Evolutionary conservation across 106 monocot genomes (phyloP).

Genomic region (Acorus gramineus): DNA sequence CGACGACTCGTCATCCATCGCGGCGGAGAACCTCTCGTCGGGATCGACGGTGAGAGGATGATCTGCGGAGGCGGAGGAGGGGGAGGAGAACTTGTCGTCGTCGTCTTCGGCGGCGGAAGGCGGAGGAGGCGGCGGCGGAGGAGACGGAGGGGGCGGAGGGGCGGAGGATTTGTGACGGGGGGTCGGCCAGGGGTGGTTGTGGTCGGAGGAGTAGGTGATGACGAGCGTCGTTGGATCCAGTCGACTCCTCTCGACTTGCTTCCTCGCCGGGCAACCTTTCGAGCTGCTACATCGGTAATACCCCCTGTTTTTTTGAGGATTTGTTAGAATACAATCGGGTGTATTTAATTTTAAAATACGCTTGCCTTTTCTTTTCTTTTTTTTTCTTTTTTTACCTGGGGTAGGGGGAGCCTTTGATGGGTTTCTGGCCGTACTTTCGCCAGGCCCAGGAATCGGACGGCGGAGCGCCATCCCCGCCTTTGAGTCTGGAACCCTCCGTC

Average conservation of each 20-base stretch:
- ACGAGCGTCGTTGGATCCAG: slow-evolving; percentile 26
- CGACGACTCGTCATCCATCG: not conserved
- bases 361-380: no score
- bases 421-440: slow-evolving; percentile 34
- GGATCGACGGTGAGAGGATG: no score
- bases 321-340: no score
- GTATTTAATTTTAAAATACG: no score
- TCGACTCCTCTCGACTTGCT: slow-evolving; percentile 46
- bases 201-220: slow-evolving; percentile 39
- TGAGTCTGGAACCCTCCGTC: slow-evolving; percentile 11
- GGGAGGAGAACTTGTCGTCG: no score
- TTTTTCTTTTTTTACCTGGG: not conserved
- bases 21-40: not conserved
- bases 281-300: slow-evolving; percentile 55
- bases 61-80: no score
- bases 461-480: slow-evolving; percentile 12
- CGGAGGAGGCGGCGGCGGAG: not conserved
- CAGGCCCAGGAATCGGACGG: slow-evolving; percentile 27
- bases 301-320: slow-evolving; percentile 13
- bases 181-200: slow-evolving; percentile 41
- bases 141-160: not conserved
- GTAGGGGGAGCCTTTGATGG: slow-evolving; percentile 20
- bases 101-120: not conserved
- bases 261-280: slow-evolving; percentile 44
- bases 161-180: slow-evolving; percentile 11